phyloP scores from a whole-genome alignment of 73 alveolate genomes.

The Stentor coeruleus region DNA sequence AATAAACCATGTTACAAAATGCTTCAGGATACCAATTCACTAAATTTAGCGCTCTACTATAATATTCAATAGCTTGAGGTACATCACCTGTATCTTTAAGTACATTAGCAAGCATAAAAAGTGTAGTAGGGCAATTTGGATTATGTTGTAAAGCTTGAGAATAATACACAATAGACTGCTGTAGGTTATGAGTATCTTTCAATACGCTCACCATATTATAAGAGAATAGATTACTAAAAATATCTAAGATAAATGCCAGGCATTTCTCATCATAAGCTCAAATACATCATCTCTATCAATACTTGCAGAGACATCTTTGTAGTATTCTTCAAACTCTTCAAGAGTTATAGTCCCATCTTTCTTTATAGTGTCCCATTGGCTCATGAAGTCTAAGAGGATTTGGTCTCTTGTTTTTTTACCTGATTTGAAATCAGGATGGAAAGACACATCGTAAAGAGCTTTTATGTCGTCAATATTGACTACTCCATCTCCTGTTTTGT shows the following conservation, averaged over 20 bases:
- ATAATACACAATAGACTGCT: conserved; percentile 24
- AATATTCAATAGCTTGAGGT: conserved; percentile 36
- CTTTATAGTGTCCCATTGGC: conserved; percentile 56
- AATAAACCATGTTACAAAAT: conserved; percentile 36
- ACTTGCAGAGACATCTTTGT: conserved; percentile 68
- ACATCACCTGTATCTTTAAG: conserved; percentile 29
- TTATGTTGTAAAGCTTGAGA: conserved; percentile 29
- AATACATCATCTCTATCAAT: conserved; percentile 83
- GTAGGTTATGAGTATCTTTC: conserved; percentile 16
- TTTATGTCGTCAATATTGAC: conserved; percentile 39
- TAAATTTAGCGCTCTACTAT: conserved; percentile 38
- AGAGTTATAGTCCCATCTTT: conserved; percentile 54
- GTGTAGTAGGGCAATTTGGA: conserved; percentile 21
- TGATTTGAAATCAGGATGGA: conserved; percentile 50
- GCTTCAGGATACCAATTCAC: conserved; percentile 37
- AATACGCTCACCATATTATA: conserved; percentile 19
- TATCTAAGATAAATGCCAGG: conserved; percentile 73
- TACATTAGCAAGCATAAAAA: conserved; percentile 33
- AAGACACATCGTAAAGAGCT: conserved; percentile 36
- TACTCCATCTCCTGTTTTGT: conserved; percentile 39
- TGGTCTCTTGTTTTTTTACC: conserved; percentile 55
- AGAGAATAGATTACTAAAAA: no score
- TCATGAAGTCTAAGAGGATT: conserved; percentile 52
- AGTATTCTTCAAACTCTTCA: conserved; percentile 78
- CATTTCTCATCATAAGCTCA: conserved; percentile 72